These are phyloP conservation scores for Fusarium sp. DNA, from an alignment of 2,329 filamentous ascomycete genomes.

Conservation along the genomic window DNA sequence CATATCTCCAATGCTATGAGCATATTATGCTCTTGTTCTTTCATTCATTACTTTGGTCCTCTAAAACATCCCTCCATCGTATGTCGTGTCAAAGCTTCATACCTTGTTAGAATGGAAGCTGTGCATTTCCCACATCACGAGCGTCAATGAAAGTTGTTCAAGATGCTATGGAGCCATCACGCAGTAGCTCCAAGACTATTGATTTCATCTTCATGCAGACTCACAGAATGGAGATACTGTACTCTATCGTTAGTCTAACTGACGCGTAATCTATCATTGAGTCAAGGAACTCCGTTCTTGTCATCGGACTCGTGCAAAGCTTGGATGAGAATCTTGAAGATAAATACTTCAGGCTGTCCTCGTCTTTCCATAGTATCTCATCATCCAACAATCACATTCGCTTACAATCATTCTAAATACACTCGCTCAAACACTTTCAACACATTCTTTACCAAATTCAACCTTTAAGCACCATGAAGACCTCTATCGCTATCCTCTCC, in stretches of 20 bases:
- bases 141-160: background rate
- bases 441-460: background rate
- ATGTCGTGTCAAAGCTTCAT: background rate
- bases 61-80: background rate
- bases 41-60: background rate
- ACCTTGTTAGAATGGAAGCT: background rate
- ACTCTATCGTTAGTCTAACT: background rate
- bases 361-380: background rate
- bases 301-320: background rate
- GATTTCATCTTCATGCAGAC: slow-evolving; percentile 7
- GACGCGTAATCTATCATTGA: slow-evolving; percentile 1
- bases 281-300: background rate
- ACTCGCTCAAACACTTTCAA: slow-evolving; percentile 2
- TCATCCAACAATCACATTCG: background rate
- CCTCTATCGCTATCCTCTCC: slow-evolving; percentile 4
- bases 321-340: background rate
- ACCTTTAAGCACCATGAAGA: slow-evolving; percentile 11
- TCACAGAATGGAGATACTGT: background rate
- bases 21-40: background rate
- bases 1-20: background rate
- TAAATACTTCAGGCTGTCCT: background rate
- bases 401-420: background rate
- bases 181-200: background rate
- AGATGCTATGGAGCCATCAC: background rate
- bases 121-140: background rate